Conservation (phyloP, 345 rosid species). For the Aquilaria sinensis region DNA sequence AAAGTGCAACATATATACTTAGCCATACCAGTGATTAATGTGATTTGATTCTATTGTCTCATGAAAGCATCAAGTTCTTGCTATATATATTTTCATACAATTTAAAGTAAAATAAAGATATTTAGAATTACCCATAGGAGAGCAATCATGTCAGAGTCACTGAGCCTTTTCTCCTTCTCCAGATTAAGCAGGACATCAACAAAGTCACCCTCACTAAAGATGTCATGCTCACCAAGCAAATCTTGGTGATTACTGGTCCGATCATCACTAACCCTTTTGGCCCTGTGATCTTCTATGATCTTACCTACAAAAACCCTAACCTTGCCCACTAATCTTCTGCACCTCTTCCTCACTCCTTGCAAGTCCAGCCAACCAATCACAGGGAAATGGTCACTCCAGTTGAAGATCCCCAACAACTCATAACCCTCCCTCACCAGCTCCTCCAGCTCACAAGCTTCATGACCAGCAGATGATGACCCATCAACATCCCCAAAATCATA, state of each 20-base stretch:
- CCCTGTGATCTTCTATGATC: conserved; percentile 55
- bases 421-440: conserved; percentile 68
- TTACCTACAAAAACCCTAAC: conserved; percentile 57
- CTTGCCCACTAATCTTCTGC: conserved; percentile 38
- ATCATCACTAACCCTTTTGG: conserved; percentile 11
- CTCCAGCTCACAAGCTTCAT: conserved; percentile 42
- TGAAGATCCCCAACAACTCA: conserved; percentile 61
- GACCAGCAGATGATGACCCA: background rate
- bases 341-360: conserved; percentile 73
- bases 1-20: background rate
- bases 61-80: no score
- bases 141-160: conserved; percentile 72
- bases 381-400: conserved; percentile 91
- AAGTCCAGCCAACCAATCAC: conserved; percentile 53
- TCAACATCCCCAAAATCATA: conserved; percentile 38
- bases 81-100: background rate
- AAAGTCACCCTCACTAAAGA: conserved; percentile 36
- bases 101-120: background rate
- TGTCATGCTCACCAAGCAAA: conserved; percentile 3
- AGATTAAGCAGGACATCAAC: conserved; percentile 72
- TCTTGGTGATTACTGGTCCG: no score
- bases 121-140: conserved; percentile 59
- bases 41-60: no score
- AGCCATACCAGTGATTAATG: no score
- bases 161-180: conserved; percentile 46